Percentiles rank a stretch among this genome's conserved stretches.
Conservation (phyloP, 2,329 filamentous ascomycete species). For the Cercospora beticola region DNA sequence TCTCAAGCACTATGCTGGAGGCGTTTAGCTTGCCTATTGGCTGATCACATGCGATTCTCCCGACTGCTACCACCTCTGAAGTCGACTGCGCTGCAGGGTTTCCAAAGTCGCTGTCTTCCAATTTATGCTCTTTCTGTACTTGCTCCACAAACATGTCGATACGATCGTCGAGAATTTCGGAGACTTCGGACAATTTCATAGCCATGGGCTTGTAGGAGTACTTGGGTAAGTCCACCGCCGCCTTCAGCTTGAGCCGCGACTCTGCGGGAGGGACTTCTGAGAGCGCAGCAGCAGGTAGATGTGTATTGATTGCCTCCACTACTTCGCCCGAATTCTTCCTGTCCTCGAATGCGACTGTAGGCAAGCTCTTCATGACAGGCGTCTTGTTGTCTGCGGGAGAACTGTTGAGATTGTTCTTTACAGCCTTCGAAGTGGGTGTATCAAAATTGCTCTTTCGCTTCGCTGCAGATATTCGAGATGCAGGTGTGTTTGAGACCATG, state of each 20-base stretch:
- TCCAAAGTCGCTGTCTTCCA: slow-evolving; percentile 80
- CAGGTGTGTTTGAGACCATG: slow-evolving; percentile 47
- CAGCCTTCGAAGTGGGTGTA: slow-evolving; percentile 50
- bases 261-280: slow-evolving; percentile 61
- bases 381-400: slow-evolving; percentile 51
- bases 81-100: slow-evolving; percentile 84
- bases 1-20: slow-evolving; percentile 84
- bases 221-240: slow-evolving; percentile 86
- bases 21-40: slow-evolving; percentile 82
- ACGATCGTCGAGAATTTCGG: slow-evolving; percentile 88
- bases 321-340: slow-evolving; percentile 78
- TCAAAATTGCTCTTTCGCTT: slow-evolving; percentile 53
- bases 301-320: slow-evolving; percentile 77
- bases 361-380: slow-evolving; percentile 36
- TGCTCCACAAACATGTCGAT: slow-evolving; percentile 85
- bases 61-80: slow-evolving; percentile 83
- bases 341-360: slow-evolving; percentile 61
- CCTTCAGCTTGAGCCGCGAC: slow-evolving; percentile 77
- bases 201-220: slow-evolving; percentile 88
- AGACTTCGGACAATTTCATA: slow-evolving; percentile 91
- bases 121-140: slow-evolving; percentile 69
- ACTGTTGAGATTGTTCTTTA: slow-evolving; percentile 42
- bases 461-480: slow-evolving; percentile 44
- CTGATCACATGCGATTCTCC: slow-evolving; percentile 85
- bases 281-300: slow-evolving; percentile 59